Conservation (phyloP, 441 rosid genomes). For the Aquilaria agallochum region DNA sequence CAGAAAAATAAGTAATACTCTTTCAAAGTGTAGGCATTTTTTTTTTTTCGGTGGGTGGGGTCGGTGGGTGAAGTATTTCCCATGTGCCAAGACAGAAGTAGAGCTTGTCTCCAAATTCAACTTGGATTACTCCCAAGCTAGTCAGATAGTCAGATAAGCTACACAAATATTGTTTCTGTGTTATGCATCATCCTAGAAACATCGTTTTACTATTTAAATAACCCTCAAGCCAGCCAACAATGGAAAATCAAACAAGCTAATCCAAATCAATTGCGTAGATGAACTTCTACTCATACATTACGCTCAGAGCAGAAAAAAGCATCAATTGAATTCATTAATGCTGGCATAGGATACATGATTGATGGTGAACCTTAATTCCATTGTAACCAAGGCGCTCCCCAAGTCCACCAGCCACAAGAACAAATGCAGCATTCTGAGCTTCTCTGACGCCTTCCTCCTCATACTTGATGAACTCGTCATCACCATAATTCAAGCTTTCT, state of each 20-base stretch:
- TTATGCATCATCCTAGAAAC: no score
- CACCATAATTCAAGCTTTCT: slow-evolving; percentile 64
- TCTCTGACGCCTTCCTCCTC: slow-evolving; percentile 82
- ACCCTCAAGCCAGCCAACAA: no score
- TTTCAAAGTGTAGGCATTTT: no score
- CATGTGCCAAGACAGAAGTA: not conserved
- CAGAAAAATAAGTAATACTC: not conserved
- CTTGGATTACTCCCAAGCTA: not conserved
- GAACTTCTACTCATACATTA: no score
- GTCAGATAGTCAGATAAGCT: no score
- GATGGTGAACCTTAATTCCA: slow-evolving; percentile 70
- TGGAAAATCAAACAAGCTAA: not conserved
- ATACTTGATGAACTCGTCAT: slow-evolving; percentile 61
- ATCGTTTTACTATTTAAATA: no score
- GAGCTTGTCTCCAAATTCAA: not conserved
- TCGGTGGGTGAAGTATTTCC: not conserved
- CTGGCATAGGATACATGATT: slow-evolving; percentile 1
- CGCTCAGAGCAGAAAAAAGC: no score
- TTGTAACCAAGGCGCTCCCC: slow-evolving; percentile 94
- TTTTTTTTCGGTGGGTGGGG: no score
- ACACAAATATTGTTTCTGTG: no score
- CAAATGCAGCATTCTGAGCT: slow-evolving; percentile 88
- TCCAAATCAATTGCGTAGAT: no score
- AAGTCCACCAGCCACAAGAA: slow-evolving; percentile 98
- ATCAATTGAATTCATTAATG: no score